Percentiles rank a stretch among this genome's conserved stretches.
Evolutionary conservation across 805 yeast species (phyloP).

Genomic region (Lipomyces chichibuensis): DNA sequence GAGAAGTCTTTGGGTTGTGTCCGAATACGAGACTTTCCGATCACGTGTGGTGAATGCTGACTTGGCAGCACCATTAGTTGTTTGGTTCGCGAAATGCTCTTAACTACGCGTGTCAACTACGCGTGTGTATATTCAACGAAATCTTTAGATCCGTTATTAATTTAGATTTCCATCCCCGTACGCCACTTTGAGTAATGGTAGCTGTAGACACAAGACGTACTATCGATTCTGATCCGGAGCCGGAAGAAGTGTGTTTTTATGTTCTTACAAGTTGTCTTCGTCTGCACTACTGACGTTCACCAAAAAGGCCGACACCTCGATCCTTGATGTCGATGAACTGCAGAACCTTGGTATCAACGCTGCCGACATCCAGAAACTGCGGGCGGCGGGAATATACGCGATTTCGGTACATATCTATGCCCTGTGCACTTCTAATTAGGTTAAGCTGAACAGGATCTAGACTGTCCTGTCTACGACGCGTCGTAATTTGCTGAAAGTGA

Average conservation of each 20-base stretch:
- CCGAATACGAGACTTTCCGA: not conserved
- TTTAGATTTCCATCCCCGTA: not conserved
- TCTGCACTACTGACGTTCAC: not conserved
- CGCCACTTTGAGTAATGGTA: constrained; percentile 1
- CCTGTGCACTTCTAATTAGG: constrained; percentile 17
- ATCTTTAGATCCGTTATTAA: not conserved
- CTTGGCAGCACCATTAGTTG: not conserved
- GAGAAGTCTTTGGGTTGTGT: not conserved
- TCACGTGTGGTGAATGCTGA: not conserved
- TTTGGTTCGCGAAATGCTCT: not conserved
- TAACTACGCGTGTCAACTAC: not conserved
- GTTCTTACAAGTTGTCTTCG: not conserved
- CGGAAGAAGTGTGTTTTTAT: not conserved
- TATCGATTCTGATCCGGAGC: constrained; percentile 15
- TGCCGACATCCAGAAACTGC: constrained; percentile 70
- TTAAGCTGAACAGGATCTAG: constrained; percentile 38
- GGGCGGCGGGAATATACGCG: constrained; percentile 68
- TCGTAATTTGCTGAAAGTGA: constrained; percentile 63
- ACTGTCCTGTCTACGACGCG: constrained; percentile 64
- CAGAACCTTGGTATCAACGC: constrained; percentile 59
- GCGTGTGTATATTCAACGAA: not conserved
- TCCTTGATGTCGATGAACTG: constrained; percentile 36
- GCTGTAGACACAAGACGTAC: constrained; percentile 15
- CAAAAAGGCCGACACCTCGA: constrained; percentile 16
- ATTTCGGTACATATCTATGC: constrained; percentile 55